Conservation (phyloP, 2,329 filamentous ascomycete genomes). For the Arthrocladium fulminans region DNA sequence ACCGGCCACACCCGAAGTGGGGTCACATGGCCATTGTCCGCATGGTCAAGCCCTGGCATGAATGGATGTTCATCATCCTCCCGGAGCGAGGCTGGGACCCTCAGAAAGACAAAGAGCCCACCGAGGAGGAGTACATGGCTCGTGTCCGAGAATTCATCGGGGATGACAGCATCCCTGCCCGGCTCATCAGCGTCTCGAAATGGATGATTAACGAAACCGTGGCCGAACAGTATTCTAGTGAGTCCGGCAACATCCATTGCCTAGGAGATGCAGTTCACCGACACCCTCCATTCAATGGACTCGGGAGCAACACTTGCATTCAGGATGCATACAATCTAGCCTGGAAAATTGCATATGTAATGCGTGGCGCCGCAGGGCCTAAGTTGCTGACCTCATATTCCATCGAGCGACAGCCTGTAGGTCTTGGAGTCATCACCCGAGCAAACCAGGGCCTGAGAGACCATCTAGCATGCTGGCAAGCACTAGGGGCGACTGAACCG, state of each 20-base stretch:
- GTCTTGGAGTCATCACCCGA: constrained; percentile 42
- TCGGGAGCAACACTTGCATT: constrained; percentile 32
- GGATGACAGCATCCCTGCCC: constrained; percentile 42
- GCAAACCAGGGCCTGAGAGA: constrained; percentile 51
- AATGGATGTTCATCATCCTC: constrained; percentile 54
- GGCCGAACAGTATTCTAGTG: constrained; percentile 47
- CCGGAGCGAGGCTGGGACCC: constrained; percentile 30
- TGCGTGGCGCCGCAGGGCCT: constrained; percentile 27
- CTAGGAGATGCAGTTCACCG: constrained; percentile 32
- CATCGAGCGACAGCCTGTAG: constrained; percentile 29
- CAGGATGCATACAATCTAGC: constrained; percentile 32
- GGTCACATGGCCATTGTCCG: constrained; percentile 44
- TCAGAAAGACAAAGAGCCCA: constrained; percentile 32
- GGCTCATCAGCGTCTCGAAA: constrained; percentile 47
- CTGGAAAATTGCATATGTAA: constrained; percentile 30
- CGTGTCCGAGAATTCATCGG: constrained; percentile 46
- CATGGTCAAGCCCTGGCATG: constrained; percentile 56
- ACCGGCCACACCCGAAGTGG: constrained; percentile 43
- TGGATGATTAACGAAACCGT: constrained; percentile 57
- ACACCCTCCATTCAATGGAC: constrained; percentile 30
- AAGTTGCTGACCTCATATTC: constrained; percentile 27
- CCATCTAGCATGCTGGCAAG: constrained; percentile 40
- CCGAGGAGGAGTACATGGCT: constrained; percentile 39
- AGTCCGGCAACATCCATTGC: constrained; percentile 41
- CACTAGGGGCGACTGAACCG: constrained; percentile 37